Base-by-base conservation (phyloP, 495 filamentous ascomycete genomes). In the Tricharina praecox region DNA sequence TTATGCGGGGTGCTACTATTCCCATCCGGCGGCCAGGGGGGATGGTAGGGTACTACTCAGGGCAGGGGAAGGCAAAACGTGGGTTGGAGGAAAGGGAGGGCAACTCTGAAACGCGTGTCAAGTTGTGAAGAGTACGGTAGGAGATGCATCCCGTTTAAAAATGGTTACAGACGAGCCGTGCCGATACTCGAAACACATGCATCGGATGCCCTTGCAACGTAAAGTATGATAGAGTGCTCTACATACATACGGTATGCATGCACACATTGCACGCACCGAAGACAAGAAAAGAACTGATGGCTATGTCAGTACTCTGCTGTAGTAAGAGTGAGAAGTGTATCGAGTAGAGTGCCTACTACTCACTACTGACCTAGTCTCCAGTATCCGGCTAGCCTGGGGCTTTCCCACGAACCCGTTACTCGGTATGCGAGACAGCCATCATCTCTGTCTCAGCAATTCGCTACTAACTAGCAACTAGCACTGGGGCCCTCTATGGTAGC, bases 401-500 rank as follows among this genome's bases (percentile, higher is more conserved):
- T n/a, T n/a, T n/a, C 37, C 37, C 37, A 21, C n/a, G 37, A 40
- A 16, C 37, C 37, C 21, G 37, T 40, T 40, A 40, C 37, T 40
- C 37, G 37, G 37, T 40, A 16, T 40, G n/a, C 20, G 10, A 13
- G n/a, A 13, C 37, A 40, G 37, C 37, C 37, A 13, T 40, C 37
- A 40, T 40, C 37, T 40, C n/a, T 40, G 37, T 40, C 37, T 40
- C 37, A 40, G 37, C n/a, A n/a, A n/a, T n/a, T n/a, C n/a, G n/a
- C n/a, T n/a, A n/a, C n/a, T n/a, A n/a, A n/a, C n/a, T n/a, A n/a
- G n/a, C n/a, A n/a, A n/a, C n/a, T n/a, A n/a, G n/a, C n/a, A n/a
- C n/a, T 16, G 37, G 7, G 13, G 13, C n/a, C 10, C 37, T 19
- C 37, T 40, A 19, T 16, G n/a, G 21, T 40, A 40, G 37, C 37